Evolutionary conservation across 768 basidiomycete genomes (phyloP), one percentile per base, ranked within the genome.

Genomic region (Tephrocybe sp.): DNA sequence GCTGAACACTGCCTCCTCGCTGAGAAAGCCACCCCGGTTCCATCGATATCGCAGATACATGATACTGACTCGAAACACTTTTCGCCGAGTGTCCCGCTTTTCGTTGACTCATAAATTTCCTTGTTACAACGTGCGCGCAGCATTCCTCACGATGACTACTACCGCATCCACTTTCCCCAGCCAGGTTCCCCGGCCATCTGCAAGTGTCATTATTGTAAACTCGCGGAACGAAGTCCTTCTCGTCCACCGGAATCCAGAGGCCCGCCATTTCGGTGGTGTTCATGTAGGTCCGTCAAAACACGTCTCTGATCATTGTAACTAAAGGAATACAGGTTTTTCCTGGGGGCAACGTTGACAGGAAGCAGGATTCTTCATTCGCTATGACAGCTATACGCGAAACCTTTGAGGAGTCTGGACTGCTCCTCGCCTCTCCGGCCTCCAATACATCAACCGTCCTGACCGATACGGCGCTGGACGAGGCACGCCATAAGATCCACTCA

Each of bases 371-470:
- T 5, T 79, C 79, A 9, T 61, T 85, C 16, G 63, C 64, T 26
- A 72, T 83, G 49, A 88, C 86, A 12, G 87, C 86, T 3, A 82
- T 89, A 36, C 75, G 87, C 15, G 87, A 90, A 66, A 84, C 86
- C 0, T 89, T 90, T 50, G 87, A 90, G 59, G 87, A 90, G 60
- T 76, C 86, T 2, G 87, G 87, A 1, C 64, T 89, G 24, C 64
- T 89, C 12, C 63, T 89, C 12, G 84, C 83, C 9, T 78, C 80
- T 11, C 59, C 72, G 0, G 47, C 51, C 18, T 40, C 51, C 24
- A 36, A 47, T n/a, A 40, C 44, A 26, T 48, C 55, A 41, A 41
- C 50, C 13, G 40, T 50, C 9, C 61, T 72, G 21, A 64, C 68
- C 27, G 70, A 81, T 45, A 44, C 58, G 0, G 61, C 68, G 0